Conservation (phyloP, 441 rosid genomes). For the Viola pubescens region DNA sequence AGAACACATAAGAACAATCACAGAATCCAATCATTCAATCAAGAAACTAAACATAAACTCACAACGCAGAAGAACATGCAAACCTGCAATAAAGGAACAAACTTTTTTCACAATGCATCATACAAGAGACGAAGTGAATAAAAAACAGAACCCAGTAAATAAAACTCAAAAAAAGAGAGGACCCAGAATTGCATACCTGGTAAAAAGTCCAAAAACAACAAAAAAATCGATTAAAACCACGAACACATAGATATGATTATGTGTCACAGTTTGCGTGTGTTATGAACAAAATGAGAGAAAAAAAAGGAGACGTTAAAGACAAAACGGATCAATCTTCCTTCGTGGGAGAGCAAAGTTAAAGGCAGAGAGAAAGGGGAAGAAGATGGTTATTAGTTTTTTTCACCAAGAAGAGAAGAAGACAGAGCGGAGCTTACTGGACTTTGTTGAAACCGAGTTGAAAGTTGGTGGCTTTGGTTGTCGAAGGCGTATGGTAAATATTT, state of each 20-base stretch:
- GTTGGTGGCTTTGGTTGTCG: background rate
- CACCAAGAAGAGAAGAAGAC: background rate
- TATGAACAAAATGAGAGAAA: background rate
- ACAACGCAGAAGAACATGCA: background rate
- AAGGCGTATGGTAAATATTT: background rate
- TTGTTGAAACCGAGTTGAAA: constrained; percentile 2
- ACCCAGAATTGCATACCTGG: constrained; percentile 21
- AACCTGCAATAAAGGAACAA: background rate
- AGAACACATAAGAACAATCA: constrained; percentile 2
- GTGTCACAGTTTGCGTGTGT: background rate
- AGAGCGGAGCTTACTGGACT: constrained; percentile 11
- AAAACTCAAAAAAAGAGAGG: constrained; percentile 23
- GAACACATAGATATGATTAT: background rate
- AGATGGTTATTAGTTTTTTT: background rate
- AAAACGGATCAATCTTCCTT: constrained; percentile 12
- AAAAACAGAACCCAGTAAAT: constrained; percentile 11
- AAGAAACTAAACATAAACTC: background rate
- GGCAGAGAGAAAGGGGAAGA: background rate
- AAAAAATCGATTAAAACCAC: background rate
- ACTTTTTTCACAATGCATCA: too few relatives aligned
- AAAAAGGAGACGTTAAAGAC: background rate
- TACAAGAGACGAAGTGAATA: background rate
- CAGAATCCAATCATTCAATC: background rate
- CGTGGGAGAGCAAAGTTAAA: constrained; percentile 19
- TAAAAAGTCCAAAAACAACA: background rate